Evolutionary conservation across 176 grass and related monocot species (phyloP).

Genomic region (Hordeum marinum): DNA sequence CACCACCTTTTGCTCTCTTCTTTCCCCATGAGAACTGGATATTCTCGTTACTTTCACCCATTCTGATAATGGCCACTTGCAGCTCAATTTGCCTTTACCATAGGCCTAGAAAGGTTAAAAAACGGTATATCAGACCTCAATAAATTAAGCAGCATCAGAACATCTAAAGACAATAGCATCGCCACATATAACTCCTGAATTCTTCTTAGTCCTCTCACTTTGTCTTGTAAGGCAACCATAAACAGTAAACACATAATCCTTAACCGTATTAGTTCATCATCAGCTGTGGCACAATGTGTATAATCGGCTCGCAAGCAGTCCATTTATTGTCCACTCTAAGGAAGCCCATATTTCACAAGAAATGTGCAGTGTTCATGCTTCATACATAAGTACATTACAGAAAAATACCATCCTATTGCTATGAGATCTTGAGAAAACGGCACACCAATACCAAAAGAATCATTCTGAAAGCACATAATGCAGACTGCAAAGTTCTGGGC

Average conservation of each 20-base stretch:
- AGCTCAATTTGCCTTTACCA: conserved; percentile 28
- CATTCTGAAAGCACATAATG: neutral
- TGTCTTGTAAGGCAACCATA: neutral
- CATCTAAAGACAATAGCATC: neutral
- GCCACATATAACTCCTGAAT: neutral
- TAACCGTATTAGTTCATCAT: neutral
- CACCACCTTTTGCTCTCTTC: conserved; percentile 32
- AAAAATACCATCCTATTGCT: neutral
- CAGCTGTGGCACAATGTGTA: neutral
- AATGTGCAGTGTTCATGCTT: neutral
- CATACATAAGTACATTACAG: neutral
- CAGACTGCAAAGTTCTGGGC: neutral
- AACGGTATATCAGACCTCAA: neutral
- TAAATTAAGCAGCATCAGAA: conserved; percentile 10
- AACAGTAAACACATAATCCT: neutral
- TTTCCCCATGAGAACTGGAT: conserved; percentile 62
- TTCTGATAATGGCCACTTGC: conserved; percentile 15
- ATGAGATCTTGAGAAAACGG: neutral
- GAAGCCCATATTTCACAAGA: neutral
- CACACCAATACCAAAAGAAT: neutral
- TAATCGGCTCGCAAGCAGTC: neutral
- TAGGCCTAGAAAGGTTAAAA: conserved; percentile 29
- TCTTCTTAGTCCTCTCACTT: neutral
- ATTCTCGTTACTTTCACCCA: conserved; percentile 21
- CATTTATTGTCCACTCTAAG: neutral